phyloP scores from a whole-genome alignment of 352 stramenopile species.

The Phytophthora macrochlamydospora region DNA sequence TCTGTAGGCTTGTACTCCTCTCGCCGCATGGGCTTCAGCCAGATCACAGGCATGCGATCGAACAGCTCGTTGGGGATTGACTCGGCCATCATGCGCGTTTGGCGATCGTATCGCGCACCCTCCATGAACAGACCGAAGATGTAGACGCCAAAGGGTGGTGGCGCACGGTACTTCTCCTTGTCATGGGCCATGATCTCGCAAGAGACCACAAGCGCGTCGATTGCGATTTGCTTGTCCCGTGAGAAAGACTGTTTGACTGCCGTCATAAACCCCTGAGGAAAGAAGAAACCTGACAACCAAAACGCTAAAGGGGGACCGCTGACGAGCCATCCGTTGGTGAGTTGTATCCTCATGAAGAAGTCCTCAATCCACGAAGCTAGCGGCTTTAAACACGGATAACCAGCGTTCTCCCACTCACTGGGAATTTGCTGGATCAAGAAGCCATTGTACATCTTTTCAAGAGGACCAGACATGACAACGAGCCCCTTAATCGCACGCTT shows the following conservation, averaged over 20 bases:
- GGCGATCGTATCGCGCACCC: constrained; percentile 89
- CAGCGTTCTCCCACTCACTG: constrained; percentile 87
- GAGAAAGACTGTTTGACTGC: constrained; percentile 94
- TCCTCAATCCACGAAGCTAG: constrained; percentile 93
- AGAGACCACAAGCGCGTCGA: constrained; percentile 91
- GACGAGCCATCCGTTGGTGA: constrained; percentile 86
- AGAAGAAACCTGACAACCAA: constrained; percentile 96
- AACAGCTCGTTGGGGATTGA: constrained; percentile 90
- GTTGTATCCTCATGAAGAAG: constrained; percentile 88
- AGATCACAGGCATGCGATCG: constrained; percentile 92
- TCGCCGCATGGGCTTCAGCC: constrained; percentile 84
- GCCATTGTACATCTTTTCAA: constrained; percentile 93
- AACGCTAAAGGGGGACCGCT: constrained; percentile 82
- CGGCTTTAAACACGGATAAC: constrained; percentile 93
- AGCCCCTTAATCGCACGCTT: constrained; percentile 91
- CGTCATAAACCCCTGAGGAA: constrained; percentile 96
- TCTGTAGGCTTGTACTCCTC: constrained; percentile 75
- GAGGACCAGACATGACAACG: constrained; percentile 89
- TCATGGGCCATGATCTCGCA: constrained; percentile 82
- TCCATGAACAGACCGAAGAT: constrained; percentile 96
- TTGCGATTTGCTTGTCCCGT: constrained; percentile 89
- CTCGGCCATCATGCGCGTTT: constrained; percentile 81
- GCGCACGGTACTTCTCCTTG: constrained; percentile 64
- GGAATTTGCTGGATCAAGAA: constrained; percentile 92
- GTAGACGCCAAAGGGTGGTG: constrained; percentile 90